A percentile compares a stretch with the other conserved stretches of the same genome.
These are phyloP conservation scores for Pythium brassicae DNA, from an alignment of 352 stramenopile species.

Conservation along the genomic window DNA sequence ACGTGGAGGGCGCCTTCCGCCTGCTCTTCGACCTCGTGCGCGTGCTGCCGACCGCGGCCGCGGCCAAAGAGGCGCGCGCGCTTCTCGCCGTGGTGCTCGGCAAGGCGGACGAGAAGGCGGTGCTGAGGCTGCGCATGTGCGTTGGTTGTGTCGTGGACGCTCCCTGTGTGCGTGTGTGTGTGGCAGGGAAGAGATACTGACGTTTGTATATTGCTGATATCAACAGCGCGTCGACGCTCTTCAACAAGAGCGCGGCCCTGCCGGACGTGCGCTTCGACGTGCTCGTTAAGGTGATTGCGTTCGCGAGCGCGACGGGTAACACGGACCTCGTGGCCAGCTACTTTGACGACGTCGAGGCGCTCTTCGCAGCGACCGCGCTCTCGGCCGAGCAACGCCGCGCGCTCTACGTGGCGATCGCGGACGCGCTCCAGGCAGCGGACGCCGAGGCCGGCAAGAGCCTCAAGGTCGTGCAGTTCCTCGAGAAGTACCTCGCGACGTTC, in stretches of 20 bases:
- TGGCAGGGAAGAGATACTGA: neutral
- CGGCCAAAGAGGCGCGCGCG: conserved; percentile 29
- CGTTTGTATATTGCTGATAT: conserved; percentile 1
- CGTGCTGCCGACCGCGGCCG: conserved; percentile 25
- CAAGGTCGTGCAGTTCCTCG: conserved; percentile 63
- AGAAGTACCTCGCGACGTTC: conserved; percentile 73
- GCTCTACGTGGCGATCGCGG: conserved; percentile 67
- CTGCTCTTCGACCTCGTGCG: conserved; percentile 61
- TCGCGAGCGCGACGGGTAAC: conserved; percentile 54
- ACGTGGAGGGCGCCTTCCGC: conserved; percentile 70
- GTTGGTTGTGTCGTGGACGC: conserved; percentile 1
- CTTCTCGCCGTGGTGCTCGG: conserved; percentile 44
- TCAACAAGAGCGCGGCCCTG: conserved; percentile 65
- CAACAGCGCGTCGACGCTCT: conserved; percentile 51
- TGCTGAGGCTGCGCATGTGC: conserved; percentile 71
- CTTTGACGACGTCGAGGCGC: conserved; percentile 57
- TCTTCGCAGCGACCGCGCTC: conserved; percentile 44
- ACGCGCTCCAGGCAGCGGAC: conserved; percentile 42
- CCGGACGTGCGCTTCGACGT: conserved; percentile 66
- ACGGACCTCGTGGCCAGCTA: conserved; percentile 61
- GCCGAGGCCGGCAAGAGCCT: conserved; percentile 24
- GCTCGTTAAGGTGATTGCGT: conserved; percentile 54
- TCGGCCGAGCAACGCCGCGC: conserved; percentile 41
- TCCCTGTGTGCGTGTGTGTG: conserved; percentile 3
- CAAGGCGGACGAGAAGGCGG: conserved; percentile 46